Evolutionary conservation across 2,329 filamentous ascomycete species (phyloP).

Genomic region (Pyrenochaeta sp.): DNA sequence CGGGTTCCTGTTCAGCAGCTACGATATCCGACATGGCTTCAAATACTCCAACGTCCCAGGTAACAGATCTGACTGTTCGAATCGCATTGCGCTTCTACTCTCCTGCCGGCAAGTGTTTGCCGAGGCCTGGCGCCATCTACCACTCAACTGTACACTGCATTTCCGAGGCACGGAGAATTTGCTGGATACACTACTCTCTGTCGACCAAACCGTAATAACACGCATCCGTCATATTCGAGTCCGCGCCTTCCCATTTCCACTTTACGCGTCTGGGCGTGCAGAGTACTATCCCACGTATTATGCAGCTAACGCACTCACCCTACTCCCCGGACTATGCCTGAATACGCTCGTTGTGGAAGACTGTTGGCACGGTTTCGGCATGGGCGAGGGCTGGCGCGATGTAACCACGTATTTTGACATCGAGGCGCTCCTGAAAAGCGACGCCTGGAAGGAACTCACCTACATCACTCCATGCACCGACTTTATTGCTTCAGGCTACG

Average conservation of each 20-base stretch:
- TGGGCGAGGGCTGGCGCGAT: slow-evolving; percentile 45
- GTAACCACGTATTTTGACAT: slow-evolving; percentile 47
- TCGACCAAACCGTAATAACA: slow-evolving; percentile 41
- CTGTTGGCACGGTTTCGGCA: slow-evolving; percentile 46
- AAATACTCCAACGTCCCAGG: slow-evolving; percentile 16
- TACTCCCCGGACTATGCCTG: slow-evolving; percentile 44
- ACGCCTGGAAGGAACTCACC: slow-evolving; percentile 44
- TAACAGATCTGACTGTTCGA: slow-evolving; percentile 13
- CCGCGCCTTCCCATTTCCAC: slow-evolving; percentile 44
- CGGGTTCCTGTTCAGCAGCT: slow-evolving; percentile 41
- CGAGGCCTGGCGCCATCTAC: slow-evolving; percentile 46
- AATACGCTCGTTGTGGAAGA: slow-evolving; percentile 45
- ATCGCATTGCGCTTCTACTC: slow-evolving; percentile 42
- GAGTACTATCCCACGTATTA: slow-evolving; percentile 46
- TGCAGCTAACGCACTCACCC: slow-evolving; percentile 39
- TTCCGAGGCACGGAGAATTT: slow-evolving; percentile 47
- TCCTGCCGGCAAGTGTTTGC: slow-evolving; percentile 39
- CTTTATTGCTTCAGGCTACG: slow-evolving; percentile 46
- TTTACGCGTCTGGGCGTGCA: slow-evolving; percentile 33
- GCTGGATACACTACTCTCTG: slow-evolving; percentile 41
- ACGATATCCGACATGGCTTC: slow-evolving; percentile 41
- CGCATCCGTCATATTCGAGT: slow-evolving; percentile 44
- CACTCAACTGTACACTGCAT: slow-evolving; percentile 39
- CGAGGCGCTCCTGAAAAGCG: slow-evolving; percentile 40
- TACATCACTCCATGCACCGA: slow-evolving; percentile 47